These are phyloP conservation scores for Umbelopsis vinacea DNA, from an alignment of 192 early-diverging fungal genomes.

Conservation along the genomic window DNA sequence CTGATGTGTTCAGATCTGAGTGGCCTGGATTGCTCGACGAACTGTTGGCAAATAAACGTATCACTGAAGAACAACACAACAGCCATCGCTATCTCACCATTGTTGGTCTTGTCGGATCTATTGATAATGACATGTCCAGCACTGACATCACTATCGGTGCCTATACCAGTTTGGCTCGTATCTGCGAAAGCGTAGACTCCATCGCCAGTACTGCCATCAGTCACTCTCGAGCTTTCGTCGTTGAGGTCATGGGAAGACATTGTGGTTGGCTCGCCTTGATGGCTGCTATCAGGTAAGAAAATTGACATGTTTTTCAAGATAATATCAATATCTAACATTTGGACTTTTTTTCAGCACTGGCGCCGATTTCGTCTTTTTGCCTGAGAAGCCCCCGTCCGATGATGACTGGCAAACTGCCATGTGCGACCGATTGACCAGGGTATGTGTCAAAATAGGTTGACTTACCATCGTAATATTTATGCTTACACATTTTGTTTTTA, in stretches of 20 bases:
- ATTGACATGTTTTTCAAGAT: not conserved
- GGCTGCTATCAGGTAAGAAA: slow-evolving; percentile 66
- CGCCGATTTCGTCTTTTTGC: slow-evolving; percentile 96
- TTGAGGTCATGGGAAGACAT: slow-evolving; percentile 98
- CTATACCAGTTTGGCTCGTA: slow-evolving; percentile 88
- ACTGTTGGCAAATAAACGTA: slow-evolving; percentile 61
- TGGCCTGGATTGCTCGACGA: slow-evolving; percentile 86
- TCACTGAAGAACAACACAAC: slow-evolving; percentile 64
- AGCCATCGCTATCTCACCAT: slow-evolving; percentile 79
- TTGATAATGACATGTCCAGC: slow-evolving; percentile 92
- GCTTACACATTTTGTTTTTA: slow-evolving; percentile 13
- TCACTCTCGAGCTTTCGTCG: slow-evolving; percentile 95
- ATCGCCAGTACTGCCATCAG: slow-evolving; percentile 91
- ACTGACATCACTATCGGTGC: slow-evolving; percentile 98
- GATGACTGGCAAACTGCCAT: slow-evolving; percentile 90
- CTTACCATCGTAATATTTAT: not conserved
- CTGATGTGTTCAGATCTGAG: slow-evolving; percentile 88
- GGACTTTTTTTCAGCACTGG: slow-evolving; percentile 65
- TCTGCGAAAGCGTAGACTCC: slow-evolving; percentile 95
- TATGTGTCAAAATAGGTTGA: slow-evolving; percentile 17
- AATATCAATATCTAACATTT: not conserved
- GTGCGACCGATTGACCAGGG: slow-evolving; percentile 73
- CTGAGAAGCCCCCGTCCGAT: slow-evolving; percentile 87
- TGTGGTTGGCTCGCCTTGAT: slow-evolving; percentile 95
- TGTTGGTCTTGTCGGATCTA: slow-evolving; percentile 95